phyloP scores from a whole-genome alignment of 805 yeast genomes.

The Lachancea fermentati region DNA sequence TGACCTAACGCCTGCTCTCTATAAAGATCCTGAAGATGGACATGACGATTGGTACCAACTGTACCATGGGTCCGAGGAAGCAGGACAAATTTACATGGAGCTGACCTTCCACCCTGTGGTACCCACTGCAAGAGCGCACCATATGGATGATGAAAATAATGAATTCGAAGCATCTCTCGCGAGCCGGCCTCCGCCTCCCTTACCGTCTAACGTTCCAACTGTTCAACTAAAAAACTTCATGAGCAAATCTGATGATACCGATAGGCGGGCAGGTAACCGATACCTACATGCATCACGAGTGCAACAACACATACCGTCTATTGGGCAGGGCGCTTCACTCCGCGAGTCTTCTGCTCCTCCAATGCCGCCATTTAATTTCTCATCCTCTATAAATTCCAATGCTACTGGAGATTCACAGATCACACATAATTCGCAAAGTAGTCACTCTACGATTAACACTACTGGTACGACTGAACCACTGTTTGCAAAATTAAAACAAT shows the following conservation, averaged over 20 bases:
- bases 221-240: constrained; percentile 5
- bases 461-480: constrained; percentile 25
- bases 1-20: constrained; percentile 68
- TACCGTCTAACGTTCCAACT: constrained; percentile 22
- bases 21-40: constrained; percentile 64
- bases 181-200: constrained; percentile 29
- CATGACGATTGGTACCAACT: constrained; percentile 82
- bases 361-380: constrained; percentile 11
- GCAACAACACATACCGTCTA: constrained; percentile 25
- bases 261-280: constrained; percentile 1
- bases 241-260: not conserved
- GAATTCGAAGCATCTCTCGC: constrained; percentile 26
- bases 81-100: constrained; percentile 85
- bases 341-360: not conserved
- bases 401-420: constrained; percentile 19
- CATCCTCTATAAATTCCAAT: constrained; percentile 23
- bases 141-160: constrained; percentile 10
- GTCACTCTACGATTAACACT: constrained; percentile 12
- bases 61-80: constrained; percentile 54
- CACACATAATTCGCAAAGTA: constrained; percentile 13
- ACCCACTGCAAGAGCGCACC: constrained; percentile 10
- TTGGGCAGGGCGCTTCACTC: not conserved
- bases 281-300: constrained; percentile 28
- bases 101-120: constrained; percentile 77
- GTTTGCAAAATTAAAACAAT: constrained; percentile 32